Conservation (phyloP, 345 rosid genomes). For the Eucalyptus melliodora region DNA sequence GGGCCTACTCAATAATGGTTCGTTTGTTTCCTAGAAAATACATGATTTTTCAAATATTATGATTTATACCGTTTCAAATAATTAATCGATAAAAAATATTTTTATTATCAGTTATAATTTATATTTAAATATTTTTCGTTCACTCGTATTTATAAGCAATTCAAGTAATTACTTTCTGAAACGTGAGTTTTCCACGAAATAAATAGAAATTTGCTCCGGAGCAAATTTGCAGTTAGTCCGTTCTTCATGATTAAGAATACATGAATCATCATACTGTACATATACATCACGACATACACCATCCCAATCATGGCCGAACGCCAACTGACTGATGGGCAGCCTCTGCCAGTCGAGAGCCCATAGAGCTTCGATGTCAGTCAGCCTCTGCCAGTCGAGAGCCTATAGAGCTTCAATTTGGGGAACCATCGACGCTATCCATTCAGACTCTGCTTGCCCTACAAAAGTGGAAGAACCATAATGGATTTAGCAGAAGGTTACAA, state of each 20-base stretch:
- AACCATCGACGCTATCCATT: not conserved
- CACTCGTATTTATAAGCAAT: not conserved
- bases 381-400: not conserved
- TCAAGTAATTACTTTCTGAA: not conserved
- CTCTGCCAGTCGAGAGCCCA: too few relatives aligned
- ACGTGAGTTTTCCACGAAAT: not conserved
- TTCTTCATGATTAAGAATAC: not conserved
- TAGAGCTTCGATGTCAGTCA: too few relatives aligned
- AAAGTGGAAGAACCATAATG: not conserved
- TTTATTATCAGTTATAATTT: not conserved
- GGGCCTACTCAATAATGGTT: not conserved
- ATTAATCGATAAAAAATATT: not conserved
- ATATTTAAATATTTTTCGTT: not conserved
- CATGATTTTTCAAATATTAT: not conserved
- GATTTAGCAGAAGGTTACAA: not conserved
- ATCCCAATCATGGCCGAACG: not conserved
- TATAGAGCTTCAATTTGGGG: constrained; percentile 5
- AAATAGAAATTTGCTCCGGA: not conserved
- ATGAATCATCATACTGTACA: not conserved
- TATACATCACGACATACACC: not conserved
- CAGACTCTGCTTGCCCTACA: constrained; percentile 1
- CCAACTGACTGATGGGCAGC: not conserved
- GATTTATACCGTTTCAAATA: not conserved
- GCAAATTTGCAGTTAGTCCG: too few relatives aligned
- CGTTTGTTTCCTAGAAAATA: too few relatives aligned